These are phyloP conservation scores for Globisporangium ultimum DNA, from an alignment of 352 stramenopile species.

Conservation along the genomic window DNA sequence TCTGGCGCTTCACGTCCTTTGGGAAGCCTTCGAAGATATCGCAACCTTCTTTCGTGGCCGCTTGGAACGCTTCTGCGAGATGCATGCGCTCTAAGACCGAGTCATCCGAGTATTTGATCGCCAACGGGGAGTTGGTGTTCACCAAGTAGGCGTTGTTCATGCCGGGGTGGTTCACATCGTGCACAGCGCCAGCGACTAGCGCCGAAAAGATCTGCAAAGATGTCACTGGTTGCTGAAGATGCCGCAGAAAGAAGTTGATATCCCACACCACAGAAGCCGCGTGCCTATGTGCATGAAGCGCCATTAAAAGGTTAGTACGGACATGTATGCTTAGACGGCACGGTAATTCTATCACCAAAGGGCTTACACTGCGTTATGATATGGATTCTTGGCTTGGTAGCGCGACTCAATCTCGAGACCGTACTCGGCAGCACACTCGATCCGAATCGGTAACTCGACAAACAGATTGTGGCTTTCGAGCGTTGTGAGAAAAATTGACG, in stretches of 20 bases:
- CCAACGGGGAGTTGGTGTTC: conserved; percentile 75
- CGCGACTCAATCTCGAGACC: conserved; percentile 59
- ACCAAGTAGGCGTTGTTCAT: conserved; percentile 91
- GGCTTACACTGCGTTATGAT: conserved; percentile 74
- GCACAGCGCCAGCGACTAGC: conserved; percentile 85
- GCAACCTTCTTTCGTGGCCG: conserved; percentile 58
- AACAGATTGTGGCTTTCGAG: conserved; percentile 67
- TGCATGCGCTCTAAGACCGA: conserved; percentile 89
- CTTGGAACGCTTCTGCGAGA: conserved; percentile 65
- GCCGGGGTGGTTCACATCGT: conserved; percentile 92
- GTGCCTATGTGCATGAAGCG: conserved; percentile 31
- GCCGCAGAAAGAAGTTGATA: conserved; percentile 61
- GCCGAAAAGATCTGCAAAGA: conserved; percentile 70
- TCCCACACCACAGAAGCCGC: conserved; percentile 71
- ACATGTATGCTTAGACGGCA: too few relatives aligned
- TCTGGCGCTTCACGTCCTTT: conserved; percentile 43
- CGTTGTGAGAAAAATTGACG: conserved; percentile 58
- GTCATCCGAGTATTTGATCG: conserved; percentile 92
- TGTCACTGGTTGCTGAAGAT: conserved; percentile 31
- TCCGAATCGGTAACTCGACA: conserved; percentile 40
- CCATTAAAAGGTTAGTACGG: too few relatives aligned
- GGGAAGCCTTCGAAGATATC: conserved; percentile 67
- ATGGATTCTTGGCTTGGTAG: conserved; percentile 73
- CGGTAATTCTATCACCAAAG: not conserved
- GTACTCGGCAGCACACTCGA: conserved; percentile 54